phyloP scores from a whole-genome alignment of 768 basidiomycete species.

The Pleurotus giganteus region DNA sequence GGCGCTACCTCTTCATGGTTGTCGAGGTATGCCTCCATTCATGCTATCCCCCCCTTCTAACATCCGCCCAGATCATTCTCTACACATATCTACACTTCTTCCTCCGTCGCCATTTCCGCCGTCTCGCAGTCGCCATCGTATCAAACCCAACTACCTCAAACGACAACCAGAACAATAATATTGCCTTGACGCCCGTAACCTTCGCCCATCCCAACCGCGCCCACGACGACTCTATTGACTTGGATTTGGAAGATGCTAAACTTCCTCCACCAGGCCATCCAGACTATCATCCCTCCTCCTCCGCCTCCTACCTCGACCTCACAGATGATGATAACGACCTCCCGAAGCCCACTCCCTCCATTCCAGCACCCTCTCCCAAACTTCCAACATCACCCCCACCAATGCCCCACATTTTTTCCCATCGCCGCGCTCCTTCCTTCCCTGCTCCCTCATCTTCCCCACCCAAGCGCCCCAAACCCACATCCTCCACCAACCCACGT shows the following conservation, averaged over 20 bases:
- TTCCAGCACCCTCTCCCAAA: neutral
- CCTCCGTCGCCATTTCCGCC: conserved; percentile 5
- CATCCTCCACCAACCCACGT: neutral
- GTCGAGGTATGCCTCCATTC: conserved; percentile 21
- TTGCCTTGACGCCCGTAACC: neutral
- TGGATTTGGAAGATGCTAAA: neutral
- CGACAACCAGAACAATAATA: neutral
- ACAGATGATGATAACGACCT: neutral
- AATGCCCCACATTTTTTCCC: conserved; percentile 3
- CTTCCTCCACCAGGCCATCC: no score
- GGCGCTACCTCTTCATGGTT: conserved; percentile 16
- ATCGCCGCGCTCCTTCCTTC: neutral
- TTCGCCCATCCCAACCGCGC: neutral
- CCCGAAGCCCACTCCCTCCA: neutral
- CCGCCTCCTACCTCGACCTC: neutral
- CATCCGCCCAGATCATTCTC: neutral
- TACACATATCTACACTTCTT: conserved; percentile 5
- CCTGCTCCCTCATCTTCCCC: no score
- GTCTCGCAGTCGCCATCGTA: conserved; percentile 4
- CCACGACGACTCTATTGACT: neutral
- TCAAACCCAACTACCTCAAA: conserved; percentile 4
- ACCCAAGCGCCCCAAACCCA: neutral
- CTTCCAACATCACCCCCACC: neutral
- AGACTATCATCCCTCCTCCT: neutral
- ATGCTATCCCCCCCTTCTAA: conserved; percentile 4